phyloP scores from a whole-genome alignment of 2,329 filamentous ascomycete species.

The Cytospora schulzeri region DNA sequence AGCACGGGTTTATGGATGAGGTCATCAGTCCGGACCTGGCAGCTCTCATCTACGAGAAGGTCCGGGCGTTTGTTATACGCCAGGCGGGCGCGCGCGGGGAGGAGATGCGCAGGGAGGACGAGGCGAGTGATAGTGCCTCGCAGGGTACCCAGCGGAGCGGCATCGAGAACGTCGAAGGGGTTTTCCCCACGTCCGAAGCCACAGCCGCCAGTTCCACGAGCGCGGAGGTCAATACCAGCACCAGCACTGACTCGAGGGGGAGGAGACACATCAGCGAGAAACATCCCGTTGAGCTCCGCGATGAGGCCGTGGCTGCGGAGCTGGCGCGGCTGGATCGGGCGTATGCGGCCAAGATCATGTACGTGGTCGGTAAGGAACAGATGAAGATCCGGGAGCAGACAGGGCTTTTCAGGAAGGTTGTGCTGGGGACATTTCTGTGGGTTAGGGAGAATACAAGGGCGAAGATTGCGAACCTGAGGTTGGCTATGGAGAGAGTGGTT shows the following conservation, averaged over 20 bases:
- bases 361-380: conserved; percentile 63
- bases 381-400: conserved; percentile 50
- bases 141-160: conserved; percentile 19
- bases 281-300: conserved; percentile 32
- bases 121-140: conserved; percentile 18
- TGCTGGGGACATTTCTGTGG: conserved; percentile 61
- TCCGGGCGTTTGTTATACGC: conserved; percentile 50
- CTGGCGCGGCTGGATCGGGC: conserved; percentile 49
- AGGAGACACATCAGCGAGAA: conserved; percentile 22
- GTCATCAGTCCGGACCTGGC: conserved; percentile 66
- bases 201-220: not conserved
- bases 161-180: conserved; percentile 20
- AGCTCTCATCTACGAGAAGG: conserved; percentile 59
- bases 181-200: not conserved
- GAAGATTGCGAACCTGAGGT: conserved; percentile 63
- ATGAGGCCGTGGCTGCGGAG: conserved; percentile 39
- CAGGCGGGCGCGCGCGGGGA: conserved; percentile 32
- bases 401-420: conserved; percentile 44
- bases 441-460: conserved; percentile 64
- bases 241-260: not conserved
- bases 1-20: conserved; percentile 72
- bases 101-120: conserved; percentile 18
- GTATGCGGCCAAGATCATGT: conserved; percentile 51
- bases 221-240: conserved; percentile 6
- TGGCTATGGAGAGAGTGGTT: conserved; percentile 61